Evolutionary conservation across 257 asterid species (phyloP), one percentile per base, ranked within the genome.

Genomic region (Nicotiana paniculata): DNA sequence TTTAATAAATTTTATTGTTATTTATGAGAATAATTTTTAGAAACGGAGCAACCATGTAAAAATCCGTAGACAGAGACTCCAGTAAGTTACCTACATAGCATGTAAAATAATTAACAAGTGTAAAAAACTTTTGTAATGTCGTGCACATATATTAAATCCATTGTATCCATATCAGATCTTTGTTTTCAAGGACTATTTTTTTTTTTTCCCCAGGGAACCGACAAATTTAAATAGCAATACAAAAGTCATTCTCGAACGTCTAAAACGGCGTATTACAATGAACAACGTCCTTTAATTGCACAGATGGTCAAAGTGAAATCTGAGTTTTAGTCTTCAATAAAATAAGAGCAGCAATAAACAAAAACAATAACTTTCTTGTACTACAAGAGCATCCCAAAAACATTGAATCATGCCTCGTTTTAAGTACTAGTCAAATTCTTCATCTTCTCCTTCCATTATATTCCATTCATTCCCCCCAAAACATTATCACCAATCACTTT

Each of bases 251-350:
- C 84, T 83, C 72, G 82, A 83, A 51, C 89, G 77, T 32, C 74
- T 64, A 30, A 33, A 46, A 57, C 82, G 91, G 83, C 84, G 24
- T 61, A 51, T 28, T 79, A 83, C 84, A 86, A 66, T 77, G 79
- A 53, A 53, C 82, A 66, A 55, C 11, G 67, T 12, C 53, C 61
- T 32, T 33, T 68, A 8, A 9, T n/a, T 4, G 6, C 59, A 16
- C 46, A n/a, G 16, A 21, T 33, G 48, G 43, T 17, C 61, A 39
- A 17, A 28, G 18, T 3, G 17, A 32, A 48, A 33, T 43, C 10
- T 77, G 21, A 55, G 63, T 30, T 57, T 16, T 30, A 16, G 7
- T 24, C 15, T 59, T 77, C 9, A 17, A 24, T 77, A 24, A 39
- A 77, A 57, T 57, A 61, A 77, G 10, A 57, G 65, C 32, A 43